Percentiles rank a stretch among this genome's conserved stretches.
Conservation (phyloP, 2,329 filamentous ascomycete species). For the Cadophora sp. region DNA sequence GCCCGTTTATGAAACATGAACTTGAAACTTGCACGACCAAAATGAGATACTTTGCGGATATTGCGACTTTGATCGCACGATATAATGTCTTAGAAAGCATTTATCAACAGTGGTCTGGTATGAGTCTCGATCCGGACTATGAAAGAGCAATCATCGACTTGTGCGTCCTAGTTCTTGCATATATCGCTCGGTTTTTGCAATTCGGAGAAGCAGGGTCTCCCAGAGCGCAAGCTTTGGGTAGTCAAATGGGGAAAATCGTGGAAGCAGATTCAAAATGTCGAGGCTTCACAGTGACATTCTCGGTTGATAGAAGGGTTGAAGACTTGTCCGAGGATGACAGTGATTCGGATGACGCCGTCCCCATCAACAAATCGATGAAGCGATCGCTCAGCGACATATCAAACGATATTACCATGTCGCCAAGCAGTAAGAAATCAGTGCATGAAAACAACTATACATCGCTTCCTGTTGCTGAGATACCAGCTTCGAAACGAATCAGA, state of each 20-base stretch:
- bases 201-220: no score
- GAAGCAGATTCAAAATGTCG: constrained; percentile 11
- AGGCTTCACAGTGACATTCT: constrained; percentile 2
- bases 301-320: background rate
- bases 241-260: constrained; percentile 6
- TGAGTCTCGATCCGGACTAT: no score
- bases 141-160: constrained; percentile 12
- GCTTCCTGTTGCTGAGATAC: background rate
- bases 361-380: background rate
- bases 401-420: no score
- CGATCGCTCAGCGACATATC: background rate
- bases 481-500: background rate
- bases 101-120: no score
- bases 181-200: constrained; percentile 1
- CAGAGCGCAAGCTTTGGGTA: background rate
- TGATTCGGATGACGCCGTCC: background rate
- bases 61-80: no score
- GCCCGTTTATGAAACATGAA: no score
- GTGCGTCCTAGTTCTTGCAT: constrained; percentile 20
- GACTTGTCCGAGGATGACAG: constrained; percentile 2
- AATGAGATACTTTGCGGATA: no score
- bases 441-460: background rate
- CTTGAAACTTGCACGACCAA: no score
- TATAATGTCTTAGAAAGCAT: no score
- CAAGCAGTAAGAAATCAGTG: background rate